A percentile compares a stretch with the other conserved stretches of the same genome.
These are phyloP conservation scores for Erodium moschatum DNA, from an alignment of 441 rosid genomes.

Conservation along the genomic window DNA sequence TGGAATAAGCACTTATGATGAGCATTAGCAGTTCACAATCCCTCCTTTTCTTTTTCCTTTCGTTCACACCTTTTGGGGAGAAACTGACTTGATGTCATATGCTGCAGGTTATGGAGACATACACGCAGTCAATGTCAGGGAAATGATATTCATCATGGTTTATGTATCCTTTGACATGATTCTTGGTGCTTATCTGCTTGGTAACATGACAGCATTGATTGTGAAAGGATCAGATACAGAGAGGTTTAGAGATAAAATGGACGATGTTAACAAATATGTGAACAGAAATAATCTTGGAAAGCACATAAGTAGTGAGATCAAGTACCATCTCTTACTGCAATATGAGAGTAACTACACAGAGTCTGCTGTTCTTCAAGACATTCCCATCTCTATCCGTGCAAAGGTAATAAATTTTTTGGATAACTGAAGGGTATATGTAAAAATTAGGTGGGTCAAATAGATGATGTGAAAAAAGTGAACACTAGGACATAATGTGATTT, in stretches of 20 bases:
- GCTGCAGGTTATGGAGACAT: conserved; percentile 87
- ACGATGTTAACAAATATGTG: conserved; percentile 71
- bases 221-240: conserved; percentile 97
- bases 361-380: conserved; percentile 66
- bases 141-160: conserved; percentile 90
- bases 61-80: no score
- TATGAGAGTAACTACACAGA: conserved; percentile 82
- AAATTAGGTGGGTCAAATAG: neutral
- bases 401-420: conserved; percentile 45
- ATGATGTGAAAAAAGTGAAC: neutral
- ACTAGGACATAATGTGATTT: neutral
- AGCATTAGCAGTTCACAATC: no score
- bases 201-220: conserved; percentile 94
- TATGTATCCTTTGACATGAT: conserved; percentile 94
- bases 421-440: neutral
- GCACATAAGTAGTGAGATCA: conserved; percentile 63
- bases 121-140: conserved; percentile 90
- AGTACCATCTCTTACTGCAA: conserved; percentile 67
- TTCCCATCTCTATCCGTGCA: conserved; percentile 83
- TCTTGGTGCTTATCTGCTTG: conserved; percentile 91
- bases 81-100: conserved; percentile 3
- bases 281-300: conserved; percentile 68
- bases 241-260: conserved; percentile 86
- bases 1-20: no score
- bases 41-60: no score